Percentiles rank a stretch among this genome's conserved stretches.
phyloP scores from a whole-genome alignment of 2,329 filamentous ascomycete species.

The Pseudopyricularia cyperi region DNA sequence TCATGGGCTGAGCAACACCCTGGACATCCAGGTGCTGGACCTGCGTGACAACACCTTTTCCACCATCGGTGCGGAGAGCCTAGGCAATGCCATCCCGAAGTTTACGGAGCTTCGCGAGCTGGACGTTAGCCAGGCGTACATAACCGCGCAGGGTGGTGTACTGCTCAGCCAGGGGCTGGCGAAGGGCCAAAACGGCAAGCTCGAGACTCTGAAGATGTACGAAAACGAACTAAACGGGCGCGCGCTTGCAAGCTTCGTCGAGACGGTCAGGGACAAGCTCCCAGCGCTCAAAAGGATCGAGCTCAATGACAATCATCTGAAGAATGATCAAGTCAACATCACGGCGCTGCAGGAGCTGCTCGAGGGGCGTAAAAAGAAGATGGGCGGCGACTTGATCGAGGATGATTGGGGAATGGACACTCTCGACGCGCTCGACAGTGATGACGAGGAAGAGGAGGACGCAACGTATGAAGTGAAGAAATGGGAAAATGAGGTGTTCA shows the following conservation, averaged over 20 bases:
- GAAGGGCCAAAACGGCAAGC: constrained; percentile 61
- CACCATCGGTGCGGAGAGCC: constrained; percentile 59
- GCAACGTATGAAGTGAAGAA: constrained; percentile 57
- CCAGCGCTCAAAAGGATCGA: constrained; percentile 75
- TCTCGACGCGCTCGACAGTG: constrained; percentile 73
- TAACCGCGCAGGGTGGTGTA: constrained; percentile 65
- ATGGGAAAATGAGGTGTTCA: constrained; percentile 55
- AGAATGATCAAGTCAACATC: constrained; percentile 68
- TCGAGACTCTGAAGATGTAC: constrained; percentile 73
- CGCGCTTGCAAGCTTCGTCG: constrained; percentile 58
- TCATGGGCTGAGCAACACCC: constrained; percentile 62
- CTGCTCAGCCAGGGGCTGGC: constrained; percentile 61
- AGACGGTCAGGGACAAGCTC: constrained; percentile 54
- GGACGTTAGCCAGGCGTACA: constrained; percentile 76
- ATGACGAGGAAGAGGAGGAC: constrained; percentile 55
- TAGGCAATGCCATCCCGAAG: constrained; percentile 58
- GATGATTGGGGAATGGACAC: constrained; percentile 78
- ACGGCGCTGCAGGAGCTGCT: constrained; percentile 56
- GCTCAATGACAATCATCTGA: constrained; percentile 91
- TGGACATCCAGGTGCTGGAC: constrained; percentile 63
- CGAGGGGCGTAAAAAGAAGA: constrained; percentile 66
- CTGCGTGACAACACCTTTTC: constrained; percentile 98
- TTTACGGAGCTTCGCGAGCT: constrained; percentile 74
- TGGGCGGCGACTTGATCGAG: constrained; percentile 55
- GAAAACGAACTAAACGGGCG: constrained; percentile 86